These are phyloP conservation scores for Colletotrichum sp. DNA, from an alignment of 2,329 filamentous ascomycete species.

Conservation along the genomic window DNA sequence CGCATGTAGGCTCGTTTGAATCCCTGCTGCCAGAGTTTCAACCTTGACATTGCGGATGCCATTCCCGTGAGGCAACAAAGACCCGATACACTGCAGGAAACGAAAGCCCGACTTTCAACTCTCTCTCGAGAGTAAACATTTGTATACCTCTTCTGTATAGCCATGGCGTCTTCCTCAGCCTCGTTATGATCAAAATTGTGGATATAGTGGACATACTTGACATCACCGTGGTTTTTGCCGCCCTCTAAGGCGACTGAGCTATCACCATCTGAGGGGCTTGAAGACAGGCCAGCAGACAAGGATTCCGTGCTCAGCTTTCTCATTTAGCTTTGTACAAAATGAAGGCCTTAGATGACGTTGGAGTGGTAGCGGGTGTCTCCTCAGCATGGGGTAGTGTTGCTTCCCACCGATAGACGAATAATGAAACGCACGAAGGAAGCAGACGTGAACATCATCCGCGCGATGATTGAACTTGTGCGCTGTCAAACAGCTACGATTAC, in stretches of 20 bases:
- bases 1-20: fast-evolving
- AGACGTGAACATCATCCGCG: too few species aligned
- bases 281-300: background rate
- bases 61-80: background rate
- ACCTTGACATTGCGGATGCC: background rate
- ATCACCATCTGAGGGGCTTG: background rate
- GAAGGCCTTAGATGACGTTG: background rate
- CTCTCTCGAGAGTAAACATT: fast-evolving
- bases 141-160: background rate
- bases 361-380: fast-evolving
- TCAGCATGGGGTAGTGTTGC: background rate
- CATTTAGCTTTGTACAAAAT: too few species aligned
- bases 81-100: fast-evolving
- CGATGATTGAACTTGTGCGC: too few species aligned
- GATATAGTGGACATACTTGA: background rate
- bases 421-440: background rate
- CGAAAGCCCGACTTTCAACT: fast-evolving
- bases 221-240: fast-evolving
- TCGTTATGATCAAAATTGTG: background rate
- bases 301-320: too few species aligned
- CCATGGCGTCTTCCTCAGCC: background rate
- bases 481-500: fast-evolving
- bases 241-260: background rate
- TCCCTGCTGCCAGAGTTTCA: background rate
- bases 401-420: background rate